Evolutionary conservation across 345 rosid species (phyloP).

Genomic region (Citrus australasica): DNA sequence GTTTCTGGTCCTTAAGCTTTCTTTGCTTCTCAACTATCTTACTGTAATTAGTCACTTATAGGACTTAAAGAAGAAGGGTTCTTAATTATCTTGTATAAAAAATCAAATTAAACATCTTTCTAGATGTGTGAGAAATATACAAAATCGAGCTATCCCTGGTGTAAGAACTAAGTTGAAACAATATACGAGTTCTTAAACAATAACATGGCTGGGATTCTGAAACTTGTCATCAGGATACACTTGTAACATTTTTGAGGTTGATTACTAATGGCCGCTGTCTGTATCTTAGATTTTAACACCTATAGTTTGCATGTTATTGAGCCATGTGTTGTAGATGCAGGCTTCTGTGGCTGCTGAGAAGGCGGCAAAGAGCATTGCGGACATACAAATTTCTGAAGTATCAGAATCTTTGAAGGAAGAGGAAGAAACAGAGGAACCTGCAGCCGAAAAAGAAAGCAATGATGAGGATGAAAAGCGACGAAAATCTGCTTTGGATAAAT

Average conservation of each 20-base stretch:
- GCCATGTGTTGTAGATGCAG: conserved; percentile 38
- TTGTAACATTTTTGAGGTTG: background rate
- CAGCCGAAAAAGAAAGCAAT: conserved; percentile 52
- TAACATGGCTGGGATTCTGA: background rate
- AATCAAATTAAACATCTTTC: background rate
- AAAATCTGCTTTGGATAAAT: conserved; percentile 66
- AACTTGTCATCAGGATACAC: background rate
- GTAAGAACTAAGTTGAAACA: background rate
- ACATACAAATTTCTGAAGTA: conserved; percentile 52
- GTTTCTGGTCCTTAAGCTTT: background rate
- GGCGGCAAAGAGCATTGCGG: conserved; percentile 80
- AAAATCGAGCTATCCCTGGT: background rate
- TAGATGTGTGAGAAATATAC: background rate
- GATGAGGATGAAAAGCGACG: conserved; percentile 54
- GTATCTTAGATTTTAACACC: background rate
- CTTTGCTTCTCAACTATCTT: background rate
- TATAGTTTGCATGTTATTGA: conserved; percentile 1
- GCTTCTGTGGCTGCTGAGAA: conserved; percentile 81
- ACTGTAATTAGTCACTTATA: background rate
- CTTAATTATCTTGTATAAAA: background rate
- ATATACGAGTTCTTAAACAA: background rate
- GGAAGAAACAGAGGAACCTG: conserved; percentile 41
- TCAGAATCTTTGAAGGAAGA: conserved; percentile 60
- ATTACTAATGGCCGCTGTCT: background rate
- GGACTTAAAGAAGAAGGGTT: background rate